These are phyloP conservation scores for Alternaria angustiovoidea DNA, from an alignment of 2,329 filamentous ascomycete species.

Conservation along the genomic window DNA sequence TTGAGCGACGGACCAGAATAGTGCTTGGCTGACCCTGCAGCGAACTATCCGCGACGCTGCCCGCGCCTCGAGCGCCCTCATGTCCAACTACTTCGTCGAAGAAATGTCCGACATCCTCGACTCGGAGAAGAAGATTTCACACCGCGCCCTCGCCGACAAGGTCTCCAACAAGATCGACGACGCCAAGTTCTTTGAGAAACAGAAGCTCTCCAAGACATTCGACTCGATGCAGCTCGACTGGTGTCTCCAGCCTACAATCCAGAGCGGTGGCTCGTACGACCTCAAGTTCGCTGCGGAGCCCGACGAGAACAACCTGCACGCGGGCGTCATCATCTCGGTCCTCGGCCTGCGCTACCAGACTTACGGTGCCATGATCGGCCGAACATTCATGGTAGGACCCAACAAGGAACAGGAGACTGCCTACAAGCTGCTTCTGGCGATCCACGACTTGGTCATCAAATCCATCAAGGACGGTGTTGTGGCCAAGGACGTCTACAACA, in stretches of 20 bases:
- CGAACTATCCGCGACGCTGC: constrained; percentile 94
- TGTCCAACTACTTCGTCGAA: constrained; percentile 96
- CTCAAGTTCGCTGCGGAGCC: constrained; percentile 80
- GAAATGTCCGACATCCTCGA: constrained; percentile 97
- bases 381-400: constrained; percentile 95
- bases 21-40: constrained; percentile 46
- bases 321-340: constrained; percentile 91
- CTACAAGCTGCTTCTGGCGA: constrained; percentile 84
- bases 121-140: constrained; percentile 95
- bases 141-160: constrained; percentile 84
- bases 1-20: neutral
- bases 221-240: constrained; percentile 91
- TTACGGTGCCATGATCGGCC: constrained; percentile 89
- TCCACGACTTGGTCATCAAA: constrained; percentile 90
- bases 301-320: constrained; percentile 81
- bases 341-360: constrained; percentile 95
- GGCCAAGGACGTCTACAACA: constrained; percentile 90
- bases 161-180: constrained; percentile 93
- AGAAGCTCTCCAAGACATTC: constrained; percentile 84
- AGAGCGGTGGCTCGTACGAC: constrained; percentile 96
- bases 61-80: constrained; percentile 90
- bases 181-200: constrained; percentile 88
- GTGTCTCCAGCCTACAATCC: constrained; percentile 88
- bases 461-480: constrained; percentile 85
- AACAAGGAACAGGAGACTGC: constrained; percentile 95